Evolutionary conservation across 148 eudicot genomes (phyloP).

Genomic region (Dysphania ambrosioides): DNA sequence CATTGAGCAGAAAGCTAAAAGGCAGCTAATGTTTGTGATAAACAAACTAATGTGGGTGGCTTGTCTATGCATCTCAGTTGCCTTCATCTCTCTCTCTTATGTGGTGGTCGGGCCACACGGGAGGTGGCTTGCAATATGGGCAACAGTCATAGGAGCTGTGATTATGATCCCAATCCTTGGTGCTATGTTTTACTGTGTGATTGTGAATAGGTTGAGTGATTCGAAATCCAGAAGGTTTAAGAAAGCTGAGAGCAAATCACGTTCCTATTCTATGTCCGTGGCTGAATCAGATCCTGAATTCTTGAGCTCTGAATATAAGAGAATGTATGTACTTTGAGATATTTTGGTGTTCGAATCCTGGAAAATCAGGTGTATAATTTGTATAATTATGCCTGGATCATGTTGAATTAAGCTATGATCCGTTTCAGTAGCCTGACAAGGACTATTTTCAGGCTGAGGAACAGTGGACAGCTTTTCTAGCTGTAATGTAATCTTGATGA

Average conservation of each 20-base stretch:
- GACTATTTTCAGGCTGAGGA: conserved; percentile 5
- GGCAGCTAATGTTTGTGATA: conserved; percentile 87
- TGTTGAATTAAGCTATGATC: conserved; percentile 17
- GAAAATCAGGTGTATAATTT: not conserved
- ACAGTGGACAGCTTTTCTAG: not conserved
- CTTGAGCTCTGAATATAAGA: conserved; percentile 56
- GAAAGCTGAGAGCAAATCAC: conserved; percentile 53
- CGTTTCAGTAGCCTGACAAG: conserved; percentile 8
- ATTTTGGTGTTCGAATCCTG: too few species aligned
- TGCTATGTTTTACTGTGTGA: conserved; percentile 84
- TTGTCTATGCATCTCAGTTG: conserved; percentile 74
- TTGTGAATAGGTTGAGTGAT: conserved; percentile 60
- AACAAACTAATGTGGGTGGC: conserved; percentile 99
- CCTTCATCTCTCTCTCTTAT: conserved; percentile 78
- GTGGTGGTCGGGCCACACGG: conserved; percentile 71
- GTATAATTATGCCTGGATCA: conserved; percentile 12
- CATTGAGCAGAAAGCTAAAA: conserved; percentile 84
- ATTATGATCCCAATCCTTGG: conserved; percentile 89
- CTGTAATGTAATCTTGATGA: conserved; percentile 21
- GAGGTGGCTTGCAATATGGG: conserved; percentile 80
- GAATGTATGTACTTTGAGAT: conserved; percentile 78
- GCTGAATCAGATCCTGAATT: conserved; percentile 62
- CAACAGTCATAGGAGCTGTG: conserved; percentile 68
- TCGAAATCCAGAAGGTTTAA: conserved; percentile 58
- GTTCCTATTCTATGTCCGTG: conserved; percentile 60